A percentile compares a stretch with the other conserved stretches of the same genome.
These are phyloP conservation scores for Fragilaria crotonensis DNA, from an alignment of 108 stramenopile species.

Conservation along the genomic window DNA sequence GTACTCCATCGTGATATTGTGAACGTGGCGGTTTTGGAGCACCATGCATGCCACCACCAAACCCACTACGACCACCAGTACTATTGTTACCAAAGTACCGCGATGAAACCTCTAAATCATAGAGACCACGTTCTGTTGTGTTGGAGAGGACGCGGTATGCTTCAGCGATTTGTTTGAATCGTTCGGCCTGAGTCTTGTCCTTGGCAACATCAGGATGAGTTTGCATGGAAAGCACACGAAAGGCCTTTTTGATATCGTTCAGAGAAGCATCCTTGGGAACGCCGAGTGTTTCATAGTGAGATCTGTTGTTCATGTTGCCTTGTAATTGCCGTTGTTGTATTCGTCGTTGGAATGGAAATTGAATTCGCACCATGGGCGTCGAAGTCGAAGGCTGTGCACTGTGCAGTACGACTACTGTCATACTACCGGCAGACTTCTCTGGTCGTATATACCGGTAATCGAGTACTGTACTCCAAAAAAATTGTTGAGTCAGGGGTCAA, in stretches of 20 bases:
- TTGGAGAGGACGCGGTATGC: slow-evolving; percentile 61
- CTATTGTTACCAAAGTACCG: neutral
- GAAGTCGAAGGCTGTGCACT: too few relatives aligned
- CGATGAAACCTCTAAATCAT: slow-evolving; percentile 36
- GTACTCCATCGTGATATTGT: slow-evolving; percentile 10
- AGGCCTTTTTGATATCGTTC: slow-evolving; percentile 88
- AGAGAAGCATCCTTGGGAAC: slow-evolving; percentile 52
- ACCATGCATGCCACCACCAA: slow-evolving; percentile 2
- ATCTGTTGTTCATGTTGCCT: slow-evolving; percentile 1
- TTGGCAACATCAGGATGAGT: slow-evolving; percentile 87
- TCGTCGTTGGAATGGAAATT: too few relatives aligned
- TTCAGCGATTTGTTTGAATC: slow-evolving; percentile 70
- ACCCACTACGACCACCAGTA: slow-evolving; percentile 1
- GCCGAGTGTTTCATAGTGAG: slow-evolving; percentile 79
- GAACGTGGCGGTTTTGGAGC: neutral
- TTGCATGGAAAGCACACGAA: slow-evolving; percentile 83
- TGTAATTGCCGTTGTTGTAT: too few relatives aligned
- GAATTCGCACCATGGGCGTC: too few relatives aligned
- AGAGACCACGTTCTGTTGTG: slow-evolving; percentile 35
- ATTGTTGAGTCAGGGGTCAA: too few relatives aligned
- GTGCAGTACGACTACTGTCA: too few relatives aligned
- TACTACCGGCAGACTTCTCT: too few relatives aligned
- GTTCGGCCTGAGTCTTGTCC: slow-evolving; percentile 31
- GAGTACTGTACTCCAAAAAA: too few relatives aligned
- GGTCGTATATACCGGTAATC: too few relatives aligned